Conservation (phyloP, 768 basidiomycete genomes). For the Arthromyces matolae region DNA sequence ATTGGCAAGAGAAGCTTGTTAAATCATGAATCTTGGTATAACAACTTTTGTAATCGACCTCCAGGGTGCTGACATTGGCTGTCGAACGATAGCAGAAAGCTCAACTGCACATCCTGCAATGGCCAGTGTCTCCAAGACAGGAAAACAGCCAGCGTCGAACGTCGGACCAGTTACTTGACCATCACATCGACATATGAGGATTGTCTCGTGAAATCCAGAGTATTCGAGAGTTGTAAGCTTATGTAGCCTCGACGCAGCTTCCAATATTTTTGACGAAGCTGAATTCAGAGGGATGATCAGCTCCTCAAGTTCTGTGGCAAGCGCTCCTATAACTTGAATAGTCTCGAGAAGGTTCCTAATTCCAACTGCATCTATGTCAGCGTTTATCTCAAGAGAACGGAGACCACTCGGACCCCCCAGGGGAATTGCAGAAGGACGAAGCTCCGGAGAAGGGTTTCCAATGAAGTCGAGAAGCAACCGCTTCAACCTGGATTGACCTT, state of each 20-base stretch:
- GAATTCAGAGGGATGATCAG: too few species aligned
- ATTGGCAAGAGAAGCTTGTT: neutral
- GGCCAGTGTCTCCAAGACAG: neutral
- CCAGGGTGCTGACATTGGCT: neutral
- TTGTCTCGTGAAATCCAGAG: accelerated
- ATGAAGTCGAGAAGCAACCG: neutral
- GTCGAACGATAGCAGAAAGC: neutral
- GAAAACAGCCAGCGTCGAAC: neutral
- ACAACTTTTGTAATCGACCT: neutral
- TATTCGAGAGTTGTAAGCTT: neutral
- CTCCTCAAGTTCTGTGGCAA: too few species aligned
- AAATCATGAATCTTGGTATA: neutral
- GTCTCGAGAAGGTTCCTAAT: too few species aligned
- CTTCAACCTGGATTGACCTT: neutral
- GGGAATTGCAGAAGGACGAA: neutral
- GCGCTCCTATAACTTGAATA: too few species aligned
- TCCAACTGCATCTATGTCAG: too few species aligned
- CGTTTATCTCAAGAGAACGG: too few species aligned
- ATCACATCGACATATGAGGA: neutral
- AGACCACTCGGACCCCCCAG: too few species aligned
- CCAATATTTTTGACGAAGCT: too few species aligned
- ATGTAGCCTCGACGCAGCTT: neutral
- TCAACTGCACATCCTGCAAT: neutral
- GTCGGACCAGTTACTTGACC: neutral
- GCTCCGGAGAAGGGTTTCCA: neutral